phyloP scores from a whole-genome alignment of 2,329 filamentous ascomycete genomes.

The Penicillium sp. region DNA sequence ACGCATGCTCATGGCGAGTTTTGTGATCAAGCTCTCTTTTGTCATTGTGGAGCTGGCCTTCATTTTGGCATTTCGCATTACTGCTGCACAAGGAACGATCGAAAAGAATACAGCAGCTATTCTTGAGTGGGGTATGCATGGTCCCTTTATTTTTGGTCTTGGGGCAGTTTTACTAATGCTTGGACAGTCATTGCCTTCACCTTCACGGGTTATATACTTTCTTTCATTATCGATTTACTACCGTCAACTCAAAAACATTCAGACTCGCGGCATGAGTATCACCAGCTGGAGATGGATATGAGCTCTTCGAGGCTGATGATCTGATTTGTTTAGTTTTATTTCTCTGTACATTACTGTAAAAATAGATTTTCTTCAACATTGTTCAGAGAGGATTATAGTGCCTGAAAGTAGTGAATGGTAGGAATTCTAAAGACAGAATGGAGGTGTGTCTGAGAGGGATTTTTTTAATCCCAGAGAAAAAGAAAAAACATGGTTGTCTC shows the following conservation, averaged over 20 bases:
- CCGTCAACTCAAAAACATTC: slow-evolving; percentile 11
- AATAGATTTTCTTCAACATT: neutral
- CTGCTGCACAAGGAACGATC: slow-evolving; percentile 10
- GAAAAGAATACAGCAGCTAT: slow-evolving; percentile 17
- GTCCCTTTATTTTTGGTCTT: neutral
- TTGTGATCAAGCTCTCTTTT: slow-evolving; percentile 18
- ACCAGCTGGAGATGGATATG: slow-evolving; percentile 17
- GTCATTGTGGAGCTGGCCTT: slow-evolving; percentile 18
- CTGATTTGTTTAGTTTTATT: neutral
- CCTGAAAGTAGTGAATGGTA: no score
- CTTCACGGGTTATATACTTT: slow-evolving; percentile 20
- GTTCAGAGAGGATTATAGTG: no score
- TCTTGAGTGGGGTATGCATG: slow-evolving; percentile 16
- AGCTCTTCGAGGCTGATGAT: neutral
- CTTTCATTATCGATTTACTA: slow-evolving; percentile 18
- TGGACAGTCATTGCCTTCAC: slow-evolving; percentile 18
- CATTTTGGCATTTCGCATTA: slow-evolving; percentile 18
- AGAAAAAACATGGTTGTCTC: slow-evolving; percentile 32
- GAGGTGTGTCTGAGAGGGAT: no score
- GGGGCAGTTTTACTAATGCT: neutral
- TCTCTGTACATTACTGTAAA: neutral
- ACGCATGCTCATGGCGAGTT: slow-evolving; percentile 19
- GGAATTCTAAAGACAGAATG: no score
- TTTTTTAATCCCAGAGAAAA: neutral
- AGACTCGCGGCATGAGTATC: slow-evolving; percentile 12